A percentile compares a stretch with the other conserved stretches of the same genome.
These are phyloP conservation scores for Penicillium cosmopolitanum DNA, from an alignment of 495 filamentous ascomycete species.

Conservation along the genomic window DNA sequence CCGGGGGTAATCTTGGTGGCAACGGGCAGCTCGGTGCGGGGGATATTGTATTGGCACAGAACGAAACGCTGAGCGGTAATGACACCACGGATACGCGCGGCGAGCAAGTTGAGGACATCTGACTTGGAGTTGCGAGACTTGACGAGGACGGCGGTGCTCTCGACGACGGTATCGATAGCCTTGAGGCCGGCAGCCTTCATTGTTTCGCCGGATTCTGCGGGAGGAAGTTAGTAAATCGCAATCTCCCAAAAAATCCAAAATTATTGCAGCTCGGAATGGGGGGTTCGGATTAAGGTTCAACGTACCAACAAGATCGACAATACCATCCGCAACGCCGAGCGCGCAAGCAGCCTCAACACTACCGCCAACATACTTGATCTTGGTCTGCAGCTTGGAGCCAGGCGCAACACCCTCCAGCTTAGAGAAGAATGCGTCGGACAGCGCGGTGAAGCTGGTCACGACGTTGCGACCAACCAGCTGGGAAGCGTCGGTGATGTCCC, in stretches of 20 bases:
- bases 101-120: conserved; percentile 77
- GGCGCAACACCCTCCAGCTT: conserved; percentile 61
- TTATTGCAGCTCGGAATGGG: too few species aligned
- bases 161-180: conserved; percentile 90
- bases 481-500: conserved; percentile 68
- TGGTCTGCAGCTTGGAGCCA: conserved; percentile 53
- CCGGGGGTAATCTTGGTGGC: conserved; percentile 88
- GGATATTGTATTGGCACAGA: conserved; percentile 94
- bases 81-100: conserved; percentile 82
- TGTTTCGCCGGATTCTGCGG: conserved; percentile 93
- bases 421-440: conserved; percentile 81
- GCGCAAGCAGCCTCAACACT: conserved; percentile 97
- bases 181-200: conserved; percentile 98
- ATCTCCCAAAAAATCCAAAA: too few species aligned
- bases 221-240: too few species aligned
- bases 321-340: conserved; percentile 92
- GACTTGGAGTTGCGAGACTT: conserved; percentile 88
- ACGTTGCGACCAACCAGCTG: conserved; percentile 93
- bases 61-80: conserved; percentile 96
- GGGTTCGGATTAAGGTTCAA: neutral
- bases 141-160: conserved; percentile 85
- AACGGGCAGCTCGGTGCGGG: conserved; percentile 62
- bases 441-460: conserved; percentile 88
- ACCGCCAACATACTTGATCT: conserved; percentile 89
- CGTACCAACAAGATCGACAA: conserved; percentile 93